Evolutionary conservation across 768 basidiomycete species (phyloP).

Genomic region (Pulveroboletus sp.): DNA sequence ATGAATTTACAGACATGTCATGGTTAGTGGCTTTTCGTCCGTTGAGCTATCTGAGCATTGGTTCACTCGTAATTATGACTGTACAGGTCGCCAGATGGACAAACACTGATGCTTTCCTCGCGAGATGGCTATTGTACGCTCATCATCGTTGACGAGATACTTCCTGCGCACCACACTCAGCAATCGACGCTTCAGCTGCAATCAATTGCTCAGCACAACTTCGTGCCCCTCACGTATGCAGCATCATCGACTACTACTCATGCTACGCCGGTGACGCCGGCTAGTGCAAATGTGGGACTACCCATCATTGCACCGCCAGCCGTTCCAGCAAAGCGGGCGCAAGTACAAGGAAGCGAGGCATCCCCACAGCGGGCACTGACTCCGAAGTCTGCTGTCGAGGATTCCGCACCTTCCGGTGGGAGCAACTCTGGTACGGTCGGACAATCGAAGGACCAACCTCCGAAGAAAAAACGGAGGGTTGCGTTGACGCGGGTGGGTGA

Average conservation of each 20-base stretch:
- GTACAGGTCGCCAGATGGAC: conserved; percentile 90
- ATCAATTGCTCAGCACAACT: conserved; percentile 83
- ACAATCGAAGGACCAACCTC: conserved; percentile 45
- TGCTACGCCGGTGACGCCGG: conserved; percentile 22
- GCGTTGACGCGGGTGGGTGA: conserved; percentile 68
- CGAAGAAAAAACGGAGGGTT: conserved; percentile 84
- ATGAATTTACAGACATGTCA: conserved; percentile 93
- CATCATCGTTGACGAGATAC: conserved; percentile 90
- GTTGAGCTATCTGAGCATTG: neutral
- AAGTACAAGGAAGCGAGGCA: conserved; percentile 24
- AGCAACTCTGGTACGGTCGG: conserved; percentile 14
- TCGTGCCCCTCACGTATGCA: conserved; percentile 50
- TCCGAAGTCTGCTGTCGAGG: conserved; percentile 28
- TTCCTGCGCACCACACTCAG: conserved; percentile 83
- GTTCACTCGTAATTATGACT: conserved; percentile 2
- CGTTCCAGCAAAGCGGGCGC: conserved; percentile 34
- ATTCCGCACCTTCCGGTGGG: conserved; percentile 11
- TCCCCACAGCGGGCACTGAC: conserved; percentile 19
- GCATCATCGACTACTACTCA: conserved; percentile 13
- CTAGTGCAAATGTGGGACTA: conserved; percentile 32
- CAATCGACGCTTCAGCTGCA: conserved; percentile 88
- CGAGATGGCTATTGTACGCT: conserved; percentile 98
- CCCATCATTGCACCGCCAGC: conserved; percentile 30
- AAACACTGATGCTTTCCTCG: conserved; percentile 84
- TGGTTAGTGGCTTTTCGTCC: conserved; percentile 56